A percentile compares a stretch with the other conserved stretches of the same genome.
Evolutionary conservation across 108 stramenopile species (phyloP).

Genomic region (Nannochloropsis gaditana): DNA sequence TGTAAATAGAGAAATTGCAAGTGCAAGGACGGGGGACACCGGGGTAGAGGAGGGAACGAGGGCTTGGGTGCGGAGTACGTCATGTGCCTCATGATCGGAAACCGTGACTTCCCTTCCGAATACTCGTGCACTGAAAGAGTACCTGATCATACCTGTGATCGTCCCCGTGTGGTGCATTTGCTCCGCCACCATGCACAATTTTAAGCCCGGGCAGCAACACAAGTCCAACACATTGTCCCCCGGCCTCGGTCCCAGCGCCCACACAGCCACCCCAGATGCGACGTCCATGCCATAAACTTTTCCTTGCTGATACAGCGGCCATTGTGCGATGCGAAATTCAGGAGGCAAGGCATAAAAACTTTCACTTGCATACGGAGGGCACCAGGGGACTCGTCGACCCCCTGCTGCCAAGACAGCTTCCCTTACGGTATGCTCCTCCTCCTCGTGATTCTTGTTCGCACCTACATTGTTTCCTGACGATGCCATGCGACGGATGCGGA

Average conservation of each 20-base stretch:
- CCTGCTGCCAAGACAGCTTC: background rate
- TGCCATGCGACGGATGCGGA: background rate
- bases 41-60: background rate
- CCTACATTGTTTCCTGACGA: background rate
- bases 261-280: background rate
- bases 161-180: background rate
- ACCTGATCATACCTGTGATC: background rate
- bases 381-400: background rate
- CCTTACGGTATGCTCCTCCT: background rate
- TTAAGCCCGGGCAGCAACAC: slow-evolving; percentile 21
- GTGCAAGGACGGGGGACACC: background rate
- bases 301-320: slow-evolving; percentile 19
- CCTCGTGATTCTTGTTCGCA: background rate
- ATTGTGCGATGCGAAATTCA: background rate
- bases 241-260: background rate
- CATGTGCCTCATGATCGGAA: background rate
- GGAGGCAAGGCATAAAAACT: background rate
- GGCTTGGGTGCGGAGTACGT: background rate
- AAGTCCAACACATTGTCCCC: slow-evolving; percentile 15
- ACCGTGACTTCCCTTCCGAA: too few relatives aligned
- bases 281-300: background rate
- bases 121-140: background rate
- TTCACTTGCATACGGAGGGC: background rate
- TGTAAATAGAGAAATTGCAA: background rate
- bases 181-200: slow-evolving; percentile 19